Conservation (phyloP, 2,329 filamentous ascomycete genomes). For the Alternaria triticina region DNA sequence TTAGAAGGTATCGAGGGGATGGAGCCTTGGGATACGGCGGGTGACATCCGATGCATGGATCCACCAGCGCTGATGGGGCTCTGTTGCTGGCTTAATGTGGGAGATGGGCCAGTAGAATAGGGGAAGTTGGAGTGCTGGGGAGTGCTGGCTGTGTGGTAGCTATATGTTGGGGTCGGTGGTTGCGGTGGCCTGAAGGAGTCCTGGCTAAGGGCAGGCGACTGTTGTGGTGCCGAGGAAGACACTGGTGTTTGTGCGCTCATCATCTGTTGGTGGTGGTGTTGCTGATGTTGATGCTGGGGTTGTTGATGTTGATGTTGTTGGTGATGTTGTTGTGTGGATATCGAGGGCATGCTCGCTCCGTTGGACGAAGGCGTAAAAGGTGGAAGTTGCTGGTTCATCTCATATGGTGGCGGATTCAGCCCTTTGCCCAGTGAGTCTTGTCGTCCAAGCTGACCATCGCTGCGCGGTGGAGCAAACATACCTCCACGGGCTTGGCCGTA, state of each 20-base stretch:
- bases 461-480: conserved; percentile 62
- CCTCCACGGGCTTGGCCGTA: conserved; percentile 46
- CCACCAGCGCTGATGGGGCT: conserved; percentile 57
- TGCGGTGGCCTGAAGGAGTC: conserved; percentile 66
- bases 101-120: conserved; percentile 58
- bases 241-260: conserved; percentile 54
- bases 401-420: conserved; percentile 71
- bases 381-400: conserved; percentile 64
- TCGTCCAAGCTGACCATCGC: conserved; percentile 59
- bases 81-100: conserved; percentile 52
- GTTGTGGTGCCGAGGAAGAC: conserved; percentile 46
- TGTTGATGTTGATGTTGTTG: conserved; percentile 14
- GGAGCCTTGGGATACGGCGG: conserved; percentile 53
- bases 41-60: conserved; percentile 59
- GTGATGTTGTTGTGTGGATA: conserved; percentile 49
- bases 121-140: conserved; percentile 57
- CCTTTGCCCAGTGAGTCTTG: conserved; percentile 68
- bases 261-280: conserved; percentile 50
- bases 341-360: conserved; percentile 55
- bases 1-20: conserved; percentile 57
- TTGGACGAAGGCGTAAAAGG: conserved; percentile 66
- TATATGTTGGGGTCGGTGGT: conserved; percentile 68
- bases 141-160: conserved; percentile 62
- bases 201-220: conserved; percentile 63
- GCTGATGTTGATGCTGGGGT: conserved; percentile 45